These are phyloP conservation scores for Pseudopediastrum boryanum DNA, from an alignment of 139 green algal genomes.

Conservation along the genomic window DNA sequence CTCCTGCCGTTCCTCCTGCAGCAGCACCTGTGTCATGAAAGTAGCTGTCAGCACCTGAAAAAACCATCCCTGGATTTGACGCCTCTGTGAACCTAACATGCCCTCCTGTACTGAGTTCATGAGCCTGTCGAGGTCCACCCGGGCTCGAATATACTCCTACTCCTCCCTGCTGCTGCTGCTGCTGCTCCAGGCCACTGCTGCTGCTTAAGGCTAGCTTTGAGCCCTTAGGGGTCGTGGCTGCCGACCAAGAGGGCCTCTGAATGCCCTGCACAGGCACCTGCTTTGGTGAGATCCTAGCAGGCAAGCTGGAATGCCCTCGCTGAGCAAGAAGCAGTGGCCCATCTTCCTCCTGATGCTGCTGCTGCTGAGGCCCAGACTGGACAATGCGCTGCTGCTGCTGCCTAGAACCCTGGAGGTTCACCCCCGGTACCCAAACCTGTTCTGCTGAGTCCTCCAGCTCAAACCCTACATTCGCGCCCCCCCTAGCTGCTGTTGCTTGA, in stretches of 20 bases:
- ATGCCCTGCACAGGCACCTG: neutral
- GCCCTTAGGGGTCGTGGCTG: neutral
- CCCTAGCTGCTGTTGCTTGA: too few relatives aligned
- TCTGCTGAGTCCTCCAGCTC: too few relatives aligned
- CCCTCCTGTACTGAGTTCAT: neutral
- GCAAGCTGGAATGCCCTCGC: neutral
- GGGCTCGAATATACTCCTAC: neutral
- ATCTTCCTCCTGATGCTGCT: neutral
- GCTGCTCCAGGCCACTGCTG: neutral
- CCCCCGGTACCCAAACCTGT: too few relatives aligned
- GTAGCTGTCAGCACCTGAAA: neutral
- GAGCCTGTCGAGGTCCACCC: neutral
- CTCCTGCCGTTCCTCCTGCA: neutral
- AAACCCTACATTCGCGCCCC: too few relatives aligned
- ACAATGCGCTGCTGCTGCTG: neutral
- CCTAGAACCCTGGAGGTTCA: neutral
- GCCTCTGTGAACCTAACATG: neutral
- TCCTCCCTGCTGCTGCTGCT: neutral
- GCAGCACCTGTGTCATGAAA: neutral
- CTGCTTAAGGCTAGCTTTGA: neutral
- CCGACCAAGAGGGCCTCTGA: too few relatives aligned
- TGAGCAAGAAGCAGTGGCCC: neutral
- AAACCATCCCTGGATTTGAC: neutral
- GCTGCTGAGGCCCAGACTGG: neutral
- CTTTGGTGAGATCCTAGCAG: neutral